A percentile compares a stretch with the other conserved stretches of the same genome.
Evolutionary conservation across 805 yeast genomes (phyloP).

Genomic region (Kuraishia capsulata): DNA sequence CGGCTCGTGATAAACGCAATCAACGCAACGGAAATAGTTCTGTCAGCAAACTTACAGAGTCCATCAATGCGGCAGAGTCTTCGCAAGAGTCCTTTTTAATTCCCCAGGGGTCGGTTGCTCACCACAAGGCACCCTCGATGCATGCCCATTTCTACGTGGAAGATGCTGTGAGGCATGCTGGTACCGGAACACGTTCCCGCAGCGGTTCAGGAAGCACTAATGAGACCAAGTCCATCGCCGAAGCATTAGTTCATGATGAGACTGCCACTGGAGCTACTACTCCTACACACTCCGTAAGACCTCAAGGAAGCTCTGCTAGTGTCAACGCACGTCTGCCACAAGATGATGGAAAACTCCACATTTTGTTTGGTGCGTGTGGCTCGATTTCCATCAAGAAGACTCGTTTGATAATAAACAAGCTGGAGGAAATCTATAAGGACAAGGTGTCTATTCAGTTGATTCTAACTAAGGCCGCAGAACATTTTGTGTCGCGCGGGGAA

Average conservation of each 20-base stretch:
- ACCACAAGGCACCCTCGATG: constrained; percentile 50
- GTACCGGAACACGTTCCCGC: constrained; percentile 23
- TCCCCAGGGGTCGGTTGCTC: constrained; percentile 11
- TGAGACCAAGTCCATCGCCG: constrained; percentile 12
- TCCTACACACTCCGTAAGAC: constrained; percentile 3
- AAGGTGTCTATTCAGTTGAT: constrained; percentile 45
- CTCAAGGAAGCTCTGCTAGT: too few species aligned
- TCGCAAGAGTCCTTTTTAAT: constrained; percentile 2
- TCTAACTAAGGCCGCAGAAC: constrained; percentile 44
- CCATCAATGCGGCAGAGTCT: constrained; percentile 7
- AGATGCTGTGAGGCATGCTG: constrained; percentile 50
- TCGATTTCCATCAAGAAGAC: constrained; percentile 44
- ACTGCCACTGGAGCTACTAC: constrained; percentile 1
- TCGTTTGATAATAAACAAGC: constrained; percentile 39
- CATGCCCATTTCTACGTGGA: constrained; percentile 76
- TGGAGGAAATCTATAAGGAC: constrained; percentile 43
- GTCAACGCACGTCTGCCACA: constrained; percentile 31
- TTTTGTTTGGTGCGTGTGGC: constrained; percentile 51
- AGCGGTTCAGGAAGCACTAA: constrained; percentile 21
- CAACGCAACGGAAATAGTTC: constrained; percentile 5
- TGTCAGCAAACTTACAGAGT: constrained; percentile 16
- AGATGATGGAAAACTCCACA: constrained; percentile 47
- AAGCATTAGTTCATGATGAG: constrained; percentile 2
- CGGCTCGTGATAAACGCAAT: constrained; percentile 15
- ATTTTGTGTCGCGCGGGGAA: constrained; percentile 38